Evolutionary conservation across 208 protist genomes (phyloP).

Genomic region (Acanthamoeba royreba): DNA sequence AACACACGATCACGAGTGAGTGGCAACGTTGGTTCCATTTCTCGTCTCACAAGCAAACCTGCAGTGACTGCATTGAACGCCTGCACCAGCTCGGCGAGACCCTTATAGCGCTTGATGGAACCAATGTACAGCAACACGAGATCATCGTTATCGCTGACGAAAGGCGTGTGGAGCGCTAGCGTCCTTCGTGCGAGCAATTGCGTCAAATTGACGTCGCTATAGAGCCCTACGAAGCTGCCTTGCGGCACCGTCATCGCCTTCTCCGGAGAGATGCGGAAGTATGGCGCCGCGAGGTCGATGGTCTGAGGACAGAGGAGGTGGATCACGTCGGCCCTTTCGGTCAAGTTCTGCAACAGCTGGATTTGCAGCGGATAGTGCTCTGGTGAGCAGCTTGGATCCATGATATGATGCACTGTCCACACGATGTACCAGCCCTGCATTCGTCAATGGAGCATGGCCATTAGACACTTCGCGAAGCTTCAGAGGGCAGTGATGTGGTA

Average conservation of each 20-base stretch:
- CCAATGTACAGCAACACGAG: background rate
- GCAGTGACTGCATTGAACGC: background rate
- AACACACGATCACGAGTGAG: background rate
- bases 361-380: background rate
- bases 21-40: too few relatives aligned
- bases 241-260: background rate
- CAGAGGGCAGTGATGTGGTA: background rate
- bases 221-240: background rate
- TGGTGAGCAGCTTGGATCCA: background rate
- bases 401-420: background rate
- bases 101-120: background rate
- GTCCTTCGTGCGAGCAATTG: background rate
- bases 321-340: background rate
- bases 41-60: too few relatives aligned
- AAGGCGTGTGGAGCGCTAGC: background rate
- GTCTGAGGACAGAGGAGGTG: background rate
- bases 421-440: background rate
- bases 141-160: background rate
- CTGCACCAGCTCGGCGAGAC: background rate
- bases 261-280: background rate
- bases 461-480: too few relatives aligned
- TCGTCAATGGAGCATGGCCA: too few relatives aligned
- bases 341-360: background rate
- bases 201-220: background rate
- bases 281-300: background rate